phyloP scores from a whole-genome alignment of 2,329 filamentous ascomycete species.

The Stachybotrys chlorohalonatus region DNA sequence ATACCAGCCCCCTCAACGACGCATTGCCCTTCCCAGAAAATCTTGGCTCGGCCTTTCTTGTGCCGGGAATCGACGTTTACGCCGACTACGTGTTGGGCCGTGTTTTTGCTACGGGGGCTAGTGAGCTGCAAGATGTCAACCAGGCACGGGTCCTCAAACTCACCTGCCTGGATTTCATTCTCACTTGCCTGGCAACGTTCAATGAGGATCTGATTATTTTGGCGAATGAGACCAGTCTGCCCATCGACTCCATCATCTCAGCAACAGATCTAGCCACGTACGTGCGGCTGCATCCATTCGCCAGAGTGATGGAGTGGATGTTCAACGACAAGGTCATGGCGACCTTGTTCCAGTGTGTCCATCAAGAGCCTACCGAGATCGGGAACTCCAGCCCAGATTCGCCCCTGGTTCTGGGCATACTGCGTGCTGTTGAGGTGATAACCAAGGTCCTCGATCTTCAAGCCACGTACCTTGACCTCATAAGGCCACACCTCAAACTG shows the following conservation, averaged over 20 bases:
- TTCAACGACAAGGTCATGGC: conserved; percentile 86
- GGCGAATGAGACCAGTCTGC: conserved; percentile 67
- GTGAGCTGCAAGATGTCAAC: conserved; percentile 54
- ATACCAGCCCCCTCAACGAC: conserved; percentile 58
- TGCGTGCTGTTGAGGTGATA: conserved; percentile 77
- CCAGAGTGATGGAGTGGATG: conserved; percentile 95
- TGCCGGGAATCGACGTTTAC: conserved; percentile 81
- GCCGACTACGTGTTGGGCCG: conserved; percentile 82
- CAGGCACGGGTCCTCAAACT: conserved; percentile 68
- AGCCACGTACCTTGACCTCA: conserved; percentile 82
- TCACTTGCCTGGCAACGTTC: conserved; percentile 72
- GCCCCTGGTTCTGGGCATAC: conserved; percentile 68
- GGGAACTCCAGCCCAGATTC: conserved; percentile 67
- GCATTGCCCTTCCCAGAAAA: conserved; percentile 78
- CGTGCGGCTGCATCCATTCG: conserved; percentile 82
- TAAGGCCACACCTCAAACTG: conserved; percentile 67
- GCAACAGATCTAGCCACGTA: conserved; percentile 71
- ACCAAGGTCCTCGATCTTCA: conserved; percentile 78
- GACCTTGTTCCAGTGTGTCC: conserved; percentile 68
- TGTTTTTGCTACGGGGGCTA: conserved; percentile 60
- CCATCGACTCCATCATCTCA: conserved; percentile 66
- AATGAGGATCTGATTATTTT: conserved; percentile 89
- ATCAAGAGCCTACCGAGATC: conserved; percentile 66
- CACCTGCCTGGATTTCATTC: conserved; percentile 76
- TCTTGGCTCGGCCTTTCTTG: conserved; percentile 66